phyloP scores from a whole-genome alignment of 2,329 filamentous ascomycete species.

The Hypomyces rosellus region DNA sequence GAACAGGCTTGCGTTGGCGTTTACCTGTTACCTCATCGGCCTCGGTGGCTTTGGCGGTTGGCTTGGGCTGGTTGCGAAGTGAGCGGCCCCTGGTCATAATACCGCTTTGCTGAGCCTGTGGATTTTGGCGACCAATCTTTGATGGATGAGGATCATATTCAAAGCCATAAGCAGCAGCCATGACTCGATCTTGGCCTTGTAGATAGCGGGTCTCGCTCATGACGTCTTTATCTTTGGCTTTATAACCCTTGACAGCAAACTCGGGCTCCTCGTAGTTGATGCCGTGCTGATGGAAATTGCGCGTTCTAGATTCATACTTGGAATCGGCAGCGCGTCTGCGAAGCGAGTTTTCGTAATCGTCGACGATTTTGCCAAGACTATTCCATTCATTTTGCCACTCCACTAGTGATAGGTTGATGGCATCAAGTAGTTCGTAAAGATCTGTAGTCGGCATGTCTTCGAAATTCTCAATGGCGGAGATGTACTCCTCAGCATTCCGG shows the following conservation, averaged over 20 bases:
- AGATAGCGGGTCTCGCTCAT: constrained; percentile 40
- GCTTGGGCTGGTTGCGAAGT: constrained; percentile 50
- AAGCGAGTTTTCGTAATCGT: constrained; percentile 52
- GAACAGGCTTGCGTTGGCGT: constrained; percentile 46
- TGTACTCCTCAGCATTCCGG: constrained; percentile 44
- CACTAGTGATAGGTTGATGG: constrained; percentile 39
- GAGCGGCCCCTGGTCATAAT: constrained; percentile 46
- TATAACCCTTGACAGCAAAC: constrained; percentile 49
- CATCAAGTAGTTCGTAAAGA: constrained; percentile 38
- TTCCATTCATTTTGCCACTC: constrained; percentile 50
- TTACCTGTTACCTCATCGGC: constrained; percentile 46
- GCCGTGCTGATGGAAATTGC: constrained; percentile 34
- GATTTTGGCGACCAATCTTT: constrained; percentile 54
- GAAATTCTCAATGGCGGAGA: constrained; percentile 41
- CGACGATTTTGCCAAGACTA: constrained; percentile 43
- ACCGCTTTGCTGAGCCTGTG: constrained; percentile 45
- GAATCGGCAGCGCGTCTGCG: constrained; percentile 44
- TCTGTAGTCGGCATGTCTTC: constrained; percentile 43
- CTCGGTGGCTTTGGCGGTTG: constrained; percentile 54
- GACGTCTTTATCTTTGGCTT: constrained; percentile 38
- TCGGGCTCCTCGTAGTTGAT: constrained; percentile 44
- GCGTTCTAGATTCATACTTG: constrained; percentile 40
- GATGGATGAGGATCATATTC: constrained; percentile 53
- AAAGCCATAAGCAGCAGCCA: constrained; percentile 55
- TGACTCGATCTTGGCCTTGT: constrained; percentile 50